Percentiles rank a stretch among this genome's conserved stretches.
Evolutionary conservation across 371 early-diverging fungal species (phyloP).

Genomic region (Mucor racemosus): DNA sequence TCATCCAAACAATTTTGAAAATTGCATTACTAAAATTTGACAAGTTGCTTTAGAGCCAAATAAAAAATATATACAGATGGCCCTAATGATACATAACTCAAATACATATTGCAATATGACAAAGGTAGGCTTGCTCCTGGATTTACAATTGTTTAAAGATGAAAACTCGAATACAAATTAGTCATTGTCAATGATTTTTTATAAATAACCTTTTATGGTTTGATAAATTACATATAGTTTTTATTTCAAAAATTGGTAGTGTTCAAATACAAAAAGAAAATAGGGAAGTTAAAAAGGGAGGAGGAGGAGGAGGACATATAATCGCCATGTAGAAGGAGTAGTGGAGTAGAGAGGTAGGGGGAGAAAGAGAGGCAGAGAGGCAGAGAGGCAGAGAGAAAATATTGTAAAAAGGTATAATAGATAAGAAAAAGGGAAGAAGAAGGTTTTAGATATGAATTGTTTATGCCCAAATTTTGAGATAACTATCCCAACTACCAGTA

Average conservation of each 20-base stretch:
- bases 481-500: slow-evolving; percentile 97
- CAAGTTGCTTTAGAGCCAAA: too few relatives aligned
- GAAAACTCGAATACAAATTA: too few relatives aligned
- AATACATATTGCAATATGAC: too few relatives aligned
- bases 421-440: background rate
- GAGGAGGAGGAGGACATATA: background rate
- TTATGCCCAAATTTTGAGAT: slow-evolving; percentile 75
- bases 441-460: background rate
- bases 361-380: background rate
- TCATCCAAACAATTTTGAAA: background rate
- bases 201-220: too few relatives aligned
- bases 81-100: too few relatives aligned
- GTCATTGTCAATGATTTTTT: too few relatives aligned
- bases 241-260: slow-evolving; percentile 5
- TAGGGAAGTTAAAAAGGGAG: background rate
- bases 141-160: too few relatives aligned
- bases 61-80: too few relatives aligned
- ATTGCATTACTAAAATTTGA: background rate
- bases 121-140: too few relatives aligned
- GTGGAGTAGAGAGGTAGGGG: too few relatives aligned
- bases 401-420: slow-evolving; percentile 1
- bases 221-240: slow-evolving; percentile 1
- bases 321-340: background rate
- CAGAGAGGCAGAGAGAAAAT: background rate
- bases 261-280: background rate